These are phyloP conservation scores for Panellus pusillus DNA, from an alignment of 768 basidiomycete species.

Conservation along the genomic window DNA sequence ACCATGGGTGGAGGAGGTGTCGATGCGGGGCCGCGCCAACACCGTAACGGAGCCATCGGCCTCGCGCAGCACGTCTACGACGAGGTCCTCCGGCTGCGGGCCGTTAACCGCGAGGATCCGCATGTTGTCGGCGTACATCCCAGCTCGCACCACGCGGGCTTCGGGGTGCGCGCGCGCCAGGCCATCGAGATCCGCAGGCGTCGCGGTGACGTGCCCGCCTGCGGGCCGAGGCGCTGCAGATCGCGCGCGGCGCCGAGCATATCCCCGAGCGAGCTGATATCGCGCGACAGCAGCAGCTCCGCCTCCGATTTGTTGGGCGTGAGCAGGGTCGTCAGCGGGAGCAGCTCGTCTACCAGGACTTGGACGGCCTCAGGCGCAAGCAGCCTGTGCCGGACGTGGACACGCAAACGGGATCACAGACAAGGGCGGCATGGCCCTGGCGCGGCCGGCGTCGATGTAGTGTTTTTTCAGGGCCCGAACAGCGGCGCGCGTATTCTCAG, in stretches of 20 bases:
- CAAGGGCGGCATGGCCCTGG: slow-evolving; percentile 54
- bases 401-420: slow-evolving; percentile 90
- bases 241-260: slow-evolving; percentile 59
- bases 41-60: slow-evolving; percentile 39
- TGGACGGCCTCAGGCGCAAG: slow-evolving; percentile 66
- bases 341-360: slow-evolving; percentile 57
- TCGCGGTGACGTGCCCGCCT: slow-evolving; percentile 64
- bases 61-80: slow-evolving; percentile 65
- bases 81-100: slow-evolving; percentile 34
- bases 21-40: slow-evolving; percentile 60
- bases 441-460: slow-evolving; percentile 32
- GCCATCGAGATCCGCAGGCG: slow-evolving; percentile 43
- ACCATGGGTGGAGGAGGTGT: slow-evolving; percentile 80
- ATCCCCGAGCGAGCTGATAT: slow-evolving; percentile 50
- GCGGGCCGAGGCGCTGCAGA: slow-evolving; percentile 48
- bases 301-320: slow-evolving; percentile 89
- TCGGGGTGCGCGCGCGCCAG: slow-evolving; percentile 30
- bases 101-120: slow-evolving; percentile 47
- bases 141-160: slow-evolving; percentile 44
- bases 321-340: slow-evolving; percentile 70
- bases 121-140: slow-evolving; percentile 55
- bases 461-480: slow-evolving; percentile 47
- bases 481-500: slow-evolving; percentile 51
- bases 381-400: slow-evolving; percentile 83
- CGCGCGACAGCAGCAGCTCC: slow-evolving; percentile 57